Conservation (phyloP, 371 early-diverging fungal species). For the Saksenaea vasiformis region DNA sequence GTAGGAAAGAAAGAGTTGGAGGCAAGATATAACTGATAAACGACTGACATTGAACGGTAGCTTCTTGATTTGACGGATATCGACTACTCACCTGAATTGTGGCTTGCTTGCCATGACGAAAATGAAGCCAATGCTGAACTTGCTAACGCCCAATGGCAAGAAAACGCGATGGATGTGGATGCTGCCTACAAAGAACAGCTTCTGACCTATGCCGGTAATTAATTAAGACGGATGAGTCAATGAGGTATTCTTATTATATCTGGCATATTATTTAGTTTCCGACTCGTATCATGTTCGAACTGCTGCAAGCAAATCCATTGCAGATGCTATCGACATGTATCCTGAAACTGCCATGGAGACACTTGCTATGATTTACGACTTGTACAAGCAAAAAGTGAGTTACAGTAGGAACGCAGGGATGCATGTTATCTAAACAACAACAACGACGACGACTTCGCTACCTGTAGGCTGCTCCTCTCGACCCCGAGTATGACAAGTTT, state of each 20-base stretch:
- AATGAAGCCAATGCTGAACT: conserved; percentile 68
- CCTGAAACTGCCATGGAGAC: conserved; percentile 52
- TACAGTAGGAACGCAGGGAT: too few species aligned
- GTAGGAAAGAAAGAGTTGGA: conserved; percentile 22
- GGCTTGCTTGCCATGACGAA: conserved; percentile 74
- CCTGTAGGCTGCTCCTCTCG: conserved; percentile 70
- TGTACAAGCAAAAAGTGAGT: conserved; percentile 52
- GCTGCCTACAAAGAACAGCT: conserved; percentile 55
- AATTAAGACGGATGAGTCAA: too few species aligned
- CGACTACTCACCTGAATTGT: conserved; percentile 62
- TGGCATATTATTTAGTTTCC: too few species aligned
- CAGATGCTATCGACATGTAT: conserved; percentile 57
- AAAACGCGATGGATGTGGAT: conserved; percentile 67
- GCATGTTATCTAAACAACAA: too few species aligned
- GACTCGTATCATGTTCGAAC: conserved; percentile 63
- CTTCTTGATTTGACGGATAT: conserved; percentile 68
- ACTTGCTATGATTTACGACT: conserved; percentile 51
- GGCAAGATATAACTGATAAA: not conserved
- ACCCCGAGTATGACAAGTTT: conserved; percentile 89
- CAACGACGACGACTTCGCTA: too few species aligned
- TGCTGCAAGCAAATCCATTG: conserved; percentile 75
- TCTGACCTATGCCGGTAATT: conserved; percentile 48
- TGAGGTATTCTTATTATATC: too few species aligned
- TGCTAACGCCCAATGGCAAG: conserved; percentile 81
- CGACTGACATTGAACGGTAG: conserved; percentile 2